A percentile compares a stretch with the other conserved stretches of the same genome.
phyloP scores from a whole-genome alignment of 2,329 filamentous ascomycete genomes.

The Diaporthe longicolla region DNA sequence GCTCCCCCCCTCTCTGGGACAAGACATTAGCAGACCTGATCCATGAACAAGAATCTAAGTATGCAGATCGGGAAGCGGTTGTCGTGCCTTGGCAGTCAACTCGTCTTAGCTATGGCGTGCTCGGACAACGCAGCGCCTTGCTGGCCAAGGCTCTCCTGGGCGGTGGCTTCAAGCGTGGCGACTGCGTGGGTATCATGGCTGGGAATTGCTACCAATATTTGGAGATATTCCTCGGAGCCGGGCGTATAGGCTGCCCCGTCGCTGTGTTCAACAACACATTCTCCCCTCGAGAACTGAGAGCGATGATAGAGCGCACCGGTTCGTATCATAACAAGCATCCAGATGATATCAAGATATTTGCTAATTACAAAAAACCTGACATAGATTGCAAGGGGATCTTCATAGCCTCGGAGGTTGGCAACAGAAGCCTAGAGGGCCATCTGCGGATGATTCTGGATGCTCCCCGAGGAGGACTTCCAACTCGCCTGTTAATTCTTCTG shows the following conservation, averaged over 20 bases:
- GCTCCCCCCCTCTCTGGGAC: conserved; percentile 4
- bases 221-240: conserved; percentile 7
- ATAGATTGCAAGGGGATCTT: conserved; percentile 14
- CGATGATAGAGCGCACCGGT: conserved; percentile 22
- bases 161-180: conserved; percentile 1
- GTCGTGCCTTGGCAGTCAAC: conserved; percentile 5
- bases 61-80: conserved; percentile 16
- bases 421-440: conserved; percentile 11
- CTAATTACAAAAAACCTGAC: neutral
- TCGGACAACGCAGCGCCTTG: conserved; percentile 12
- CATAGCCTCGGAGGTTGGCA: conserved; percentile 12
- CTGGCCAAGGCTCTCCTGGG: conserved; percentile 4
- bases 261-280: conserved; percentile 23
- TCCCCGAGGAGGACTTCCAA: neutral
- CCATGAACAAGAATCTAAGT: neutral
- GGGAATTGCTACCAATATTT: conserved; percentile 19
- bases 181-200: conserved; percentile 30
- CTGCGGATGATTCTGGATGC: neutral
- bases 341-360: neutral
- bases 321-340: neutral
- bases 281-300: conserved; percentile 11
- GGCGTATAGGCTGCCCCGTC: conserved; percentile 17
- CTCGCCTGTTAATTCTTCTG: neutral
- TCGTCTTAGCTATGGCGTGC: neutral
- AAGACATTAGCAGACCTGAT: conserved; percentile 1